phyloP scores from a whole-genome alignment of 495 filamentous ascomycete genomes.

The Podospora tetraspora region DNA sequence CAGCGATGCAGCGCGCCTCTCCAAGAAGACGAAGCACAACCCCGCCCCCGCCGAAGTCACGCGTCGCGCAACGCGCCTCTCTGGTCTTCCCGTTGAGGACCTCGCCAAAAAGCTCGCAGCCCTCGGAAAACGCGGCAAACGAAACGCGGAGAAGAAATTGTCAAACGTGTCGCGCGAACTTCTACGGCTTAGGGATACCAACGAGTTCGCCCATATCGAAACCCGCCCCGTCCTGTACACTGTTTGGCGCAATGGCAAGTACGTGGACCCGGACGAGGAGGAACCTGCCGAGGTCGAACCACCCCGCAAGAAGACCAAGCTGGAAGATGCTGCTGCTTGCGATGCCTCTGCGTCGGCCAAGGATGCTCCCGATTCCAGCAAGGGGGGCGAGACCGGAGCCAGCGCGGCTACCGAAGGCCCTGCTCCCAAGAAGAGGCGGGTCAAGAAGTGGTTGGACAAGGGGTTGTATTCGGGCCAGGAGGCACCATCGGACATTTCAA shows the following conservation, averaged over 20 bases:
- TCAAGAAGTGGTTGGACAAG: constrained; percentile 71
- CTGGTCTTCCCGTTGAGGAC: constrained; percentile 42
- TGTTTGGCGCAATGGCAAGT: constrained; percentile 53
- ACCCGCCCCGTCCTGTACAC: constrained; percentile 44
- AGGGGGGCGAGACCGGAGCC: constrained; percentile 44
- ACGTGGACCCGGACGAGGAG: constrained; percentile 28
- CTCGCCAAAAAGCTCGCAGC: constrained; percentile 40
- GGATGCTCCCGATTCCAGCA: constrained; percentile 24
- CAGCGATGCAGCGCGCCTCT: constrained; percentile 27
- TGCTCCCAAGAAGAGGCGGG: constrained; percentile 39
- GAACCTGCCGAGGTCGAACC: constrained; percentile 24
- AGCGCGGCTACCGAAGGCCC: constrained; percentile 42
- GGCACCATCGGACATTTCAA: constrained; percentile 51
- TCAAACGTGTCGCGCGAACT: constrained; percentile 44
- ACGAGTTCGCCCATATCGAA: constrained; percentile 51
- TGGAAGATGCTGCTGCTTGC: constrained; percentile 20
- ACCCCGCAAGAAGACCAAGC: constrained; percentile 41
- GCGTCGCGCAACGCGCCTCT: constrained; percentile 37
- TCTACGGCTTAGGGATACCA: constrained; percentile 46
- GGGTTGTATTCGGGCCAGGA: constrained; percentile 90
- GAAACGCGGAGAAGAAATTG: constrained; percentile 38
- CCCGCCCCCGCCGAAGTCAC: constrained; percentile 31
- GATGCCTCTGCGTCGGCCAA: not conserved
- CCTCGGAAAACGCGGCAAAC: constrained; percentile 42
- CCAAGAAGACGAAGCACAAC: constrained; percentile 30